Evolutionary conservation across 179 eudicot species (phyloP), one percentile per base, ranked within the genome.

Genomic region (Patellifolia procumbens): DNA sequence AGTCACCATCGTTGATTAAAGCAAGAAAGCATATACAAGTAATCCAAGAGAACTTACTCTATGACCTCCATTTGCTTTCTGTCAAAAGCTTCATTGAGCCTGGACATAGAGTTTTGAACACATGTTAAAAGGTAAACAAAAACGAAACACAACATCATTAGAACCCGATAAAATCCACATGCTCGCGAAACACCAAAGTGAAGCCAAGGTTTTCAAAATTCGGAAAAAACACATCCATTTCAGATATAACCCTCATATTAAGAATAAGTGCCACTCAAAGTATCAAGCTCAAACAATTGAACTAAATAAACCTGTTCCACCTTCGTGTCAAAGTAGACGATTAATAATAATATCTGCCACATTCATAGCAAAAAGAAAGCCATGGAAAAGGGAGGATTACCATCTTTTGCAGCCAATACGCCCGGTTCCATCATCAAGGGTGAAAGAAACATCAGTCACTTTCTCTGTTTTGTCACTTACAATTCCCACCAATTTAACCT

Each of bases 381-480:
- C 37, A 59, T 34, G 26, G 17, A 31, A 68, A 34, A 51, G 46
- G 35, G 9, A 72, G 45, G 1, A 43, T 74, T 87, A 94, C 98
- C 98, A 94, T 94, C 94, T 84, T 74, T 81, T 86, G 76, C 98
- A 92, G 16, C 85, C 86, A 53, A 91, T 84, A 51, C 87, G 86
- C 17, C 96, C 98, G 9, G 98, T 92, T 66, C 98, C 97, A 84
- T 94, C 98, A 81, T 92, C 96, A 10, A 94, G 75, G 24, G 71
- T 74, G 74, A 94, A 94, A 37, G 86, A 78, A 60, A 92, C 88
- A 85, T 94, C 94, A 49, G 94, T 94, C 24, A 83, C 81, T 78
- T 86, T 91, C 74, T 82, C 92, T 49, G 72, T 72, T 79, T 87
- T 89, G 43, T 86, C 89, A 49, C n/a, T 79, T 43, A 94, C 74